Evolutionary conservation across 176 grass and related monocot genomes (phyloP).

Genomic region (Cymbopogon citratus): DNA sequence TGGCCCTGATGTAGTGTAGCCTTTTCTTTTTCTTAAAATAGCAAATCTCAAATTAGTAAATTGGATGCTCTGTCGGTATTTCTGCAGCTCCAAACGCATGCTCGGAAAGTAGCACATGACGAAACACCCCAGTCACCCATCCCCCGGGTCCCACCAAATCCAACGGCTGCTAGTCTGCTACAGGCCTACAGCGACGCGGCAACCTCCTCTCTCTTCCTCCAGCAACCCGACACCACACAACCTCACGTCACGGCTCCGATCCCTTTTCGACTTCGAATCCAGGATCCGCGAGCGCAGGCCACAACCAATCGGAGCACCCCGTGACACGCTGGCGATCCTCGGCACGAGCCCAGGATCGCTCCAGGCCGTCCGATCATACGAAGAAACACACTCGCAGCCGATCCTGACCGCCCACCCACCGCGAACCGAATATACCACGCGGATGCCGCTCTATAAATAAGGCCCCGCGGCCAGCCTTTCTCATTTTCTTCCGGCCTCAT

Average conservation of each 20-base stretch:
- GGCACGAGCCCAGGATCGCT: background rate
- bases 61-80: background rate
- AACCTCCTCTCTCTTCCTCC: background rate
- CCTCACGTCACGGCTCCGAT: background rate
- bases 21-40: too few species aligned
- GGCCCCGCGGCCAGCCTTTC: background rate
- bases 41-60: too few species aligned
- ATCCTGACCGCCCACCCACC: background rate
- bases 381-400: slow-evolving; percentile 18
- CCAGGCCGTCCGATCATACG: background rate
- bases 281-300: background rate
- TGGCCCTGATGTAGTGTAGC: too few species aligned
- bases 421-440: background rate
- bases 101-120: background rate
- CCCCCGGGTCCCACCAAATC: background rate
- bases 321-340: slow-evolving; percentile 7
- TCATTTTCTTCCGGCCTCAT: background rate
- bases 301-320: background rate
- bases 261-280: background rate
- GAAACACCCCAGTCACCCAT: background rate
- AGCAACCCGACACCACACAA: background rate
- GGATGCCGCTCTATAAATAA: slow-evolving; percentile 13
- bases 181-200: background rate
- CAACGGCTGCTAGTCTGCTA: background rate
- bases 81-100: background rate